These are phyloP conservation scores for Candida silvatica DNA, from an alignment of 805 yeast genomes.

Conservation along the genomic window DNA sequence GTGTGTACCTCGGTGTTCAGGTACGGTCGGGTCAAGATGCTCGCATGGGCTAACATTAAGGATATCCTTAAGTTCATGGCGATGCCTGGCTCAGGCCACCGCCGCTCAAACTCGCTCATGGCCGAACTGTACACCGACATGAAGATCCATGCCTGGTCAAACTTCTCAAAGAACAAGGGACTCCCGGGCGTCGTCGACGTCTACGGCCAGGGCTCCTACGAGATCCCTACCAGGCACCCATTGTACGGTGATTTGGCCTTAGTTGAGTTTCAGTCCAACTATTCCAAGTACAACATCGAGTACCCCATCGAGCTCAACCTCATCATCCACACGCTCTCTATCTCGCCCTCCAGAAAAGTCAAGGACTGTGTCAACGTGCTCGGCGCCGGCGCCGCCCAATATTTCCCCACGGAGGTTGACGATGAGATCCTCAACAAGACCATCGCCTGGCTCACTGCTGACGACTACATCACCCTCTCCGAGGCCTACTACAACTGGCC, in stretches of 20 bases:
- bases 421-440: constrained; percentile 31
- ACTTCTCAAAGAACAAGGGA: constrained; percentile 7
- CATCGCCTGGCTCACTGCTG: constrained; percentile 40
- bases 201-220: constrained; percentile 11
- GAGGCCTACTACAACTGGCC: constrained; percentile 68
- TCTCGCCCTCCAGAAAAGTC: constrained; percentile 31
- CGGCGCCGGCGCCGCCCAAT: constrained; percentile 77
- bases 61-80: constrained; percentile 60
- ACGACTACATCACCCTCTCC: constrained; percentile 47
- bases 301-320: constrained; percentile 56
- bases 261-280: constrained; percentile 24
- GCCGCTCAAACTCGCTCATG: constrained; percentile 59
- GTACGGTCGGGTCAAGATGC: constrained; percentile 51
- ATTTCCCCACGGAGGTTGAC: constrained; percentile 28
- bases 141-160: constrained; percentile 42
- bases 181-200: constrained; percentile 8
- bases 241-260: constrained; percentile 19
- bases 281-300: constrained; percentile 18
- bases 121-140: constrained; percentile 57
- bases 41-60: constrained; percentile 54
- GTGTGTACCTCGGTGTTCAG: constrained; percentile 27
- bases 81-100: constrained; percentile 35
- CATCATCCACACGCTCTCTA: constrained; percentile 53
- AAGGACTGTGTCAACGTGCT: constrained; percentile 40
- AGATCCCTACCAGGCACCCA: constrained; percentile 15